phyloP scores from a whole-genome alignment of 208 protist genomes.

The Trypanosoma brucei region DNA sequence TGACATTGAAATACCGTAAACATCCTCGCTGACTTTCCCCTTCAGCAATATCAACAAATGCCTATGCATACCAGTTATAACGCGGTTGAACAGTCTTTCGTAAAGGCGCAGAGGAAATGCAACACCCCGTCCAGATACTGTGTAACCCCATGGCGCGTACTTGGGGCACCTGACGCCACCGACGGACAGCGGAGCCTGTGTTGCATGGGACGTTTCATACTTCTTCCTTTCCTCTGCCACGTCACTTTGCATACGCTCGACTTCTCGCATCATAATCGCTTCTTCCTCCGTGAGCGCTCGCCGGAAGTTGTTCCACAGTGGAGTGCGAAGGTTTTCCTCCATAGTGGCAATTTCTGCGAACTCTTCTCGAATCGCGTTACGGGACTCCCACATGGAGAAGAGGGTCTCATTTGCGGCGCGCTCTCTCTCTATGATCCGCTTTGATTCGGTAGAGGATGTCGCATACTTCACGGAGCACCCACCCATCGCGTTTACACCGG shows the following conservation, averaged over 20 bases:
- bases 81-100: slow-evolving; percentile 16
- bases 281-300: slow-evolving; percentile 54
- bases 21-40: slow-evolving; percentile 1
- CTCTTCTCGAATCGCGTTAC: slow-evolving; percentile 33
- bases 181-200: not conserved
- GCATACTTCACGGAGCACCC: slow-evolving; percentile 8
- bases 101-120: slow-evolving; percentile 21
- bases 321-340: slow-evolving; percentile 23
- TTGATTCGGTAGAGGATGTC: slow-evolving; percentile 6
- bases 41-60: slow-evolving; percentile 18
- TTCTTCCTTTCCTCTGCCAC: not conserved
- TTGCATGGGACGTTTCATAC: not conserved
- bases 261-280: slow-evolving; percentile 30
- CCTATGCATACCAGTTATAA: slow-evolving; percentile 15
- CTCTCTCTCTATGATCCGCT: slow-evolving; percentile 9
- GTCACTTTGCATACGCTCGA: slow-evolving; percentile 12
- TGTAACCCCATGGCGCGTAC: not conserved
- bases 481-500: slow-evolving; percentile 20
- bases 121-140: slow-evolving; percentile 16
- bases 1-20: slow-evolving; percentile 12
- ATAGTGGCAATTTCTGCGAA: slow-evolving; percentile 26
- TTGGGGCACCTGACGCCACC: not conserved
- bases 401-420: slow-evolving; percentile 23
- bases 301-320: slow-evolving; percentile 38
- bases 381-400: slow-evolving; percentile 54